Evolutionary conservation across 2,329 filamentous ascomycete genomes (phyloP).

Genomic region (Fusarium annulatum): DNA sequence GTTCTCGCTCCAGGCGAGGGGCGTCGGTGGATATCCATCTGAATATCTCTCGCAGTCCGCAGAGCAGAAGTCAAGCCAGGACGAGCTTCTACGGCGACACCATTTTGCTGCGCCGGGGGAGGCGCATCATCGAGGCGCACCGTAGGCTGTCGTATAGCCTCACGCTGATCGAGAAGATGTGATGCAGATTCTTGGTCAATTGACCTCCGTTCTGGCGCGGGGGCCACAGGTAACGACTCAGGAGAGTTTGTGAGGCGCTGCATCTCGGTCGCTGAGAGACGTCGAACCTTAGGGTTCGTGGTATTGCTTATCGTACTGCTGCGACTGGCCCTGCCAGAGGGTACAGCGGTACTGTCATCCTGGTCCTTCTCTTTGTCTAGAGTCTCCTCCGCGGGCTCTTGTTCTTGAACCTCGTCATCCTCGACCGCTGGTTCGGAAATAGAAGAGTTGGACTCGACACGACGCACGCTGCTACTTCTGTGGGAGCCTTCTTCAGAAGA

Average conservation of each 20-base stretch:
- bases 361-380: constrained; percentile 15
- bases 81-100: constrained; percentile 41
- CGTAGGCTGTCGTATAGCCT: constrained; percentile 47
- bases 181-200: constrained; percentile 53
- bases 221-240: constrained; percentile 67
- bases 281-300: constrained; percentile 57
- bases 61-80: constrained; percentile 18
- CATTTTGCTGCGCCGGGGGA: constrained; percentile 40
- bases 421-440: constrained; percentile 47
- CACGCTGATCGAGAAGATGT: constrained; percentile 44
- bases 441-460: constrained; percentile 43
- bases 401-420: constrained; percentile 23
- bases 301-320: constrained; percentile 48
- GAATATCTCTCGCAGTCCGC: constrained; percentile 20
- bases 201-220: constrained; percentile 51
- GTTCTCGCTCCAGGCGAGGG: constrained; percentile 55
- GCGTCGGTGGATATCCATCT: constrained; percentile 45
- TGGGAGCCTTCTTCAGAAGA: constrained; percentile 47
- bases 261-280: constrained; percentile 69
- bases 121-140: constrained; percentile 42
- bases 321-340: constrained; percentile 41
- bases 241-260: constrained; percentile 67
- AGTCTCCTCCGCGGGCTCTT: background rate
- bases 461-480: constrained; percentile 36
- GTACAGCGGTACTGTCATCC: constrained; percentile 14